phyloP scores from a whole-genome alignment of 129 eudicot species.

The Flaveria bidentis region DNA sequence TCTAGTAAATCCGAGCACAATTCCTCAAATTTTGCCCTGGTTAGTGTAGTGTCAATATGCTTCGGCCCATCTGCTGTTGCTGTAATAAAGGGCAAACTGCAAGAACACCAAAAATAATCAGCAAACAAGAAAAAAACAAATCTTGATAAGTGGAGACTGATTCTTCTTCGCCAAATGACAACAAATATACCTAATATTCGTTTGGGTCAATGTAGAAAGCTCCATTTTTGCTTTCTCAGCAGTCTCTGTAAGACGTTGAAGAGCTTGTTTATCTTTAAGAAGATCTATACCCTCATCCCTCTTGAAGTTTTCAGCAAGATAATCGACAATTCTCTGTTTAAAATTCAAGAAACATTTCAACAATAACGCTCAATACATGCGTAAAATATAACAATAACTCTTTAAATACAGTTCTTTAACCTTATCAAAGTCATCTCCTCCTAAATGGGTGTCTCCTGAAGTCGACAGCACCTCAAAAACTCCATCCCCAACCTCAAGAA shows the following conservation, averaged over 20 bases:
- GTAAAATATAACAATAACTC: neutral
- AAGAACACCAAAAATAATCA: slow-evolving; percentile 7
- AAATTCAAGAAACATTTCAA: neutral
- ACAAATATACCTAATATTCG: slow-evolving; percentile 56
- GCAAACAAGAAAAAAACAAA: slow-evolving; percentile 17
- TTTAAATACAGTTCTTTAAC: slow-evolving; percentile 29
- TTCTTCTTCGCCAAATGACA: neutral
- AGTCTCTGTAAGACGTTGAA: slow-evolving; percentile 83
- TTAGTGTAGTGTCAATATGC: slow-evolving; percentile 81
- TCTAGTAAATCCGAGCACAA: slow-evolving; percentile 82
- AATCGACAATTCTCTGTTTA: slow-evolving; percentile 80
- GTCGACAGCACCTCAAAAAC: slow-evolving; percentile 87
- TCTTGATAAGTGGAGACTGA: neutral
- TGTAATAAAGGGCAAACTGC: slow-evolving; percentile 85
- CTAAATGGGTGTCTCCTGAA: slow-evolving; percentile 88
- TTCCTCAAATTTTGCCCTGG: slow-evolving; percentile 81
- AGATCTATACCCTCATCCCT: slow-evolving; percentile 88
- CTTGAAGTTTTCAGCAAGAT: slow-evolving; percentile 76
- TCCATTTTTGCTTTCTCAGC: slow-evolving; percentile 95
- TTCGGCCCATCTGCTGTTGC: slow-evolving; percentile 91
- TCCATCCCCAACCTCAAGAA: slow-evolving; percentile 96
- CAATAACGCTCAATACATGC: neutral
- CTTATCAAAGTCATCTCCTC: slow-evolving; percentile 96
- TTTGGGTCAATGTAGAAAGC: slow-evolving; percentile 79
- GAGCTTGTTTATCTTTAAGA: slow-evolving; percentile 87